Percentiles rank a stretch among this genome's conserved stretches.
phyloP scores from a whole-genome alignment of 768 basidiomycete species.

The Pilatotrama ljubarskyi region DNA sequence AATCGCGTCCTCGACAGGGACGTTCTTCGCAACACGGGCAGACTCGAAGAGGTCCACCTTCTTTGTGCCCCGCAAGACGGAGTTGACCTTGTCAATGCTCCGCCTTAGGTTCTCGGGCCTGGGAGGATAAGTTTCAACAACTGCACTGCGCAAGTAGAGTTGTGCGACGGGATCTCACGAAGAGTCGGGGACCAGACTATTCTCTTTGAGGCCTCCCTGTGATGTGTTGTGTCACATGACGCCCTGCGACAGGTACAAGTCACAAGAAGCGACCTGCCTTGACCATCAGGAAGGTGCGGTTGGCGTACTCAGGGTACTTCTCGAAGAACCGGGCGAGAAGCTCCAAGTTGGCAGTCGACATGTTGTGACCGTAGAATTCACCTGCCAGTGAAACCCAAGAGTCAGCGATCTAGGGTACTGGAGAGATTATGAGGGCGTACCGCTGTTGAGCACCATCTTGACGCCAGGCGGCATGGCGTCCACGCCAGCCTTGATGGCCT shows the following conservation, averaged over 20 bases:
- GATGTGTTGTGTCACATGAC: no score
- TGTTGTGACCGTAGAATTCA: constrained; percentile 56
- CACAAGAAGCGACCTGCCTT: constrained; percentile 42
- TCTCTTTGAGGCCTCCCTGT: constrained; percentile 27
- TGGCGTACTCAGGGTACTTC: constrained; percentile 44
- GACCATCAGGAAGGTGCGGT: constrained; percentile 49
- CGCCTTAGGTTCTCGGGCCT: constrained; percentile 43
- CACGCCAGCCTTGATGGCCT: constrained; percentile 55
- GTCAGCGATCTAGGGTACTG: constrained; percentile 22
- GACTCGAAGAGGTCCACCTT: constrained; percentile 61
- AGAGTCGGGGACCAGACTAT: constrained; percentile 20
- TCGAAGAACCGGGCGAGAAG: constrained; percentile 52
- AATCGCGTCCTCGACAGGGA: constrained; percentile 48
- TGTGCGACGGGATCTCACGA: constrained; percentile 28
- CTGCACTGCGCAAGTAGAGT: background rate
- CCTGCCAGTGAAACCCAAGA: constrained; percentile 29
- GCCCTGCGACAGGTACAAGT: no score
- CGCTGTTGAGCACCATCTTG: constrained; percentile 54
- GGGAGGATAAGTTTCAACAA: background rate
- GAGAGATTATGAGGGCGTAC: no score
- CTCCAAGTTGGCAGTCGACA: constrained; percentile 45
- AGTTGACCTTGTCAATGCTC: constrained; percentile 49
- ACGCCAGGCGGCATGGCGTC: constrained; percentile 42
- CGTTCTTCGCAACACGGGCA: constrained; percentile 46
- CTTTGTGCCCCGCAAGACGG: constrained; percentile 50